Evolutionary conservation across 2,329 filamentous ascomycete species (phyloP), one percentile per base, ranked within the genome.

Genomic region (Amauroascus verrucosus): DNA sequence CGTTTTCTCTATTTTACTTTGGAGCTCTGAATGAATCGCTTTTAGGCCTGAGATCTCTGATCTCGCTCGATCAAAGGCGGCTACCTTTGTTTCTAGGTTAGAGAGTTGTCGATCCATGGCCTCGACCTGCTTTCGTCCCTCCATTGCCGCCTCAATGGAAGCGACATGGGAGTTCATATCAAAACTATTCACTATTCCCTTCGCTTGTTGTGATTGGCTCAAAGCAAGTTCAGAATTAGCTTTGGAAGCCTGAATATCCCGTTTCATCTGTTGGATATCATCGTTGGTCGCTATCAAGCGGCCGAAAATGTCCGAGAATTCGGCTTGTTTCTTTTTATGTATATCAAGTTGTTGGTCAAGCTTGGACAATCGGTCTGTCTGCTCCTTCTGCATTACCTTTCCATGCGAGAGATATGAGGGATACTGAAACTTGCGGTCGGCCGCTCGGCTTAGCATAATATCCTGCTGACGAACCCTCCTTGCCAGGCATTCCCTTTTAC

Each of bases 361-460:
- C n/a, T 55, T 55, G 14, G 22, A 47, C 24, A 65, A 20, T 22
- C 63, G 57, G 6, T 51, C 41, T n/a, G 57, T 57, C 37, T 61
- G 57, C 5, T 60, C 55, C n/a, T 60, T 54, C 22, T 47, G 59
- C 20, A 55, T 50, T 11, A 58, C 50, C 26, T 64, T 59, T 18
- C 57, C 62, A 46, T 54, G 59, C 20, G 60, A 55, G 14, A 58
- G 43, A 3, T 60, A 59, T 5, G 64, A 62, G 3, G 64, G 61
- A 43, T 64, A 67, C 16, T 53, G 56, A 7, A 54, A 33, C 3
- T 59, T 16, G 5, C 56, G 53, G 18, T 38, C 35, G 38, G 54
- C 56, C 16, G 64, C 59, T 58, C 59, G 62, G 18, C 59, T 60
- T 3, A 77, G 30, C 44, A 71, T 63, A 37, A 69, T 60, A 14